phyloP scores from a whole-genome alignment of 2,329 filamentous ascomycete species.

The Cladosporium sp. region DNA sequence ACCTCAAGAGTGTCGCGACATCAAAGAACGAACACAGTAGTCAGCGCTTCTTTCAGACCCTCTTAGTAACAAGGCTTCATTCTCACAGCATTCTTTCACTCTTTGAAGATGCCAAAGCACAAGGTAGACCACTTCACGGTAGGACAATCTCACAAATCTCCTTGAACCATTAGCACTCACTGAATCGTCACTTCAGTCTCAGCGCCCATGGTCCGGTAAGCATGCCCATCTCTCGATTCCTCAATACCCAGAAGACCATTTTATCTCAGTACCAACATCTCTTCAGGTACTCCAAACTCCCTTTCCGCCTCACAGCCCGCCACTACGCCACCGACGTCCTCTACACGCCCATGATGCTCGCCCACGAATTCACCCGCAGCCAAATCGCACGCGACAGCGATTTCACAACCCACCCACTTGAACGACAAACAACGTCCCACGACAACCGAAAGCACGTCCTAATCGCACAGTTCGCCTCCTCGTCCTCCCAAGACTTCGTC shows the following conservation, averaged over 20 bases:
- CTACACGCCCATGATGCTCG: constrained; percentile 64
- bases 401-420: constrained; percentile 48
- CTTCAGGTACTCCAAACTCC: constrained; percentile 49
- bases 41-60: not conserved
- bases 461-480: constrained; percentile 65
- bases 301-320: constrained; percentile 64
- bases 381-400: constrained; percentile 52
- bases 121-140: constrained; percentile 49
- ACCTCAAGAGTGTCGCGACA: too few relatives aligned
- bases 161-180: too few relatives aligned
- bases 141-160: constrained; percentile 11
- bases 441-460: constrained; percentile 38
- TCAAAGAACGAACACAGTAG: too few relatives aligned
- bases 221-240: not conserved
- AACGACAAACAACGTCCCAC: constrained; percentile 38
- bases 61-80: too few relatives aligned
- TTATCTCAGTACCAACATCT: too few relatives aligned
- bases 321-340: constrained; percentile 62
- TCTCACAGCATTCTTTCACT: constrained; percentile 10
- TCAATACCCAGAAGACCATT: too few relatives aligned
- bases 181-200: constrained; percentile 46
- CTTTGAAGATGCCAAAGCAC: constrained; percentile 7
- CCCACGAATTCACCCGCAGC: constrained; percentile 32
- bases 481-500: constrained; percentile 57
- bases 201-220: constrained; percentile 65